Base-by-base conservation (phyloP, 768 basidiomycete species). In the Tephrocybe rancida region DNA sequence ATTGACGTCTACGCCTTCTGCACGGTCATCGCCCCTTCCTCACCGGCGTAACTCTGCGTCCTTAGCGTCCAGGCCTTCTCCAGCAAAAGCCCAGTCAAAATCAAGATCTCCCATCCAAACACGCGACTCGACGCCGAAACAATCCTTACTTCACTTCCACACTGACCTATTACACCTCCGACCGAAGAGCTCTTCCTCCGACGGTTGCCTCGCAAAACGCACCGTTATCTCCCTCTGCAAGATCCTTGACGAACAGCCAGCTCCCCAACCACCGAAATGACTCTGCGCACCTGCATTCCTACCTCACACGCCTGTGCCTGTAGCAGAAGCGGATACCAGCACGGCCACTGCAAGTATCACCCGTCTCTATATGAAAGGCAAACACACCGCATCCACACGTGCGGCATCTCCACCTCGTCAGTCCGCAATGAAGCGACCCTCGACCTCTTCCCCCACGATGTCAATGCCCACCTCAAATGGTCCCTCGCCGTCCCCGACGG, bases 301-400 rank as follows among this genome's bases (percentile, higher is more conserved):
- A 63, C 74, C 76, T 30, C 71, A 81, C 3, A 78, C 81, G 2
- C 85, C 87, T 1, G 73, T 76, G 9, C 81, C 83, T 9, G 64
- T 68, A 1, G 73, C 86, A 5, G 70, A 76, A 21, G 75, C 80
- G 4, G 77, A 81, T 16, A 86, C 87, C 3, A 88, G 87, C 3
- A 87, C 75, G 4, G 86, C 90, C 1, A 92, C 90, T 1, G 90
- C 90, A 1, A 87, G 85, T 25, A 77, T 92, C 44, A 89, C 88
- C 21, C 78, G 86, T n/a, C 78, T 92, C 13, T 87, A 86, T 60
- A 89, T 87, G 0, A 86, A 84, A 56, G 76, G 68, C 27, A 73
- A 65, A 37, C 76, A 78, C 58, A 77, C 84, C 2, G 79, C 83
- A 14, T 87, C 87, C 3, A 85, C 88, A 1, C 78, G 84, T 3